Evolutionary conservation across 305 asterid genomes (phyloP).

Genomic region (Fraxinus ornus): DNA sequence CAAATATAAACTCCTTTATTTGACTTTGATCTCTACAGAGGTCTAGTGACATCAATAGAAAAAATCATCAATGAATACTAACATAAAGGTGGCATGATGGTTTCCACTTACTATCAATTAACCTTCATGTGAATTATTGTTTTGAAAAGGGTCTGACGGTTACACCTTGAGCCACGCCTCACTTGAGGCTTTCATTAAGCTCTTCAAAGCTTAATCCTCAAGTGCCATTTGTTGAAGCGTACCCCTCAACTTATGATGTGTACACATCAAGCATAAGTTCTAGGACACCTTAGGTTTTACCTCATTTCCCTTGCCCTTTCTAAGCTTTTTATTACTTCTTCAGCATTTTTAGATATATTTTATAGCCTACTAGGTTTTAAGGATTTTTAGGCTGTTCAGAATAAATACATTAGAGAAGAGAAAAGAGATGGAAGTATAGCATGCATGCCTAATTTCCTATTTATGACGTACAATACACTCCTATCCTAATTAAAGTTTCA

Average conservation of each 20-base stretch:
- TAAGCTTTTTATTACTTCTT: background rate
- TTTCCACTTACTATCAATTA: background rate
- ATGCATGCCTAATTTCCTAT: background rate
- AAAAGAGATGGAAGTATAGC: background rate
- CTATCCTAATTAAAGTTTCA: background rate
- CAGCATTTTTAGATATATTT: background rate
- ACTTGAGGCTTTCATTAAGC: background rate
- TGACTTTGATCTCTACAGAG: background rate
- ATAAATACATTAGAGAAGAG: background rate
- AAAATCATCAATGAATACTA: background rate
- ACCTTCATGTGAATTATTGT: background rate
- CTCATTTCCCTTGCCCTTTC: background rate
- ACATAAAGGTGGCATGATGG: background rate
- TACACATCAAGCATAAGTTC: background rate
- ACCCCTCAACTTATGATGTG: background rate
- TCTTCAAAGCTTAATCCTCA: background rate
- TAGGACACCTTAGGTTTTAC: background rate
- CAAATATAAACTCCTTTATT: background rate
- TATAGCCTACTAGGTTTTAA: background rate
- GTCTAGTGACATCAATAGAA: background rate
- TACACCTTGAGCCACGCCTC: background rate
- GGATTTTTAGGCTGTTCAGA: background rate
- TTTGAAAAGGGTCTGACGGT: background rate
- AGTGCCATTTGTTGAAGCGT: background rate
- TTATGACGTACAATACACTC: background rate